These are phyloP conservation scores for Xylariaceae sp. DNA, from an alignment of 2,329 filamentous ascomycete genomes.

Conservation along the genomic window DNA sequence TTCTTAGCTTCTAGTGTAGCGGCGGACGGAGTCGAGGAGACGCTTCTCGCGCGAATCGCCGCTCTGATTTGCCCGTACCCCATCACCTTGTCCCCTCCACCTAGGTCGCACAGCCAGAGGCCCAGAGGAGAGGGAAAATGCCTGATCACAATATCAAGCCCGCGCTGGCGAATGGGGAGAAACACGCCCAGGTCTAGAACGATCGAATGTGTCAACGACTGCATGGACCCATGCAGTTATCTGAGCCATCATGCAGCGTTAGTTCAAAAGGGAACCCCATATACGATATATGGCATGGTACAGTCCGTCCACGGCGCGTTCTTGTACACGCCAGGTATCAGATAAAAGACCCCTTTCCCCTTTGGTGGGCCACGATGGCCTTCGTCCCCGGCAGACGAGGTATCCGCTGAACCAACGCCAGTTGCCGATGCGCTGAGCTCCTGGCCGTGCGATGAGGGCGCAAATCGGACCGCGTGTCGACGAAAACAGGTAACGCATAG, in stretches of 20 bases:
- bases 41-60: not conserved
- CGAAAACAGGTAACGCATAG: slow-evolving; percentile 19
- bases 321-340: slow-evolving; percentile 1
- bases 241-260: slow-evolving; percentile 19
- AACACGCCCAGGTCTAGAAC: slow-evolving; percentile 20
- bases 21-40: not conserved
- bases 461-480: slow-evolving; percentile 19
- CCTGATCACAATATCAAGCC: slow-evolving; percentile 1
- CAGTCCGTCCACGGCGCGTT: not conserved
- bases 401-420: not conserved
- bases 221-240: slow-evolving; percentile 19
- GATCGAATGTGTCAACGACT: slow-evolving; percentile 13
- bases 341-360: slow-evolving; percentile 7
- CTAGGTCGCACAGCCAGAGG: not conserved
- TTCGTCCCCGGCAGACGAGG: not conserved
- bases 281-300: slow-evolving; percentile 8
- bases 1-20: not conserved
- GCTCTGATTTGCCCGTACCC: not conserved
- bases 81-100: not conserved
- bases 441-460: not conserved
- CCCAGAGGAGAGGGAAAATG: not conserved
- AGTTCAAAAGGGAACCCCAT: slow-evolving; percentile 19
- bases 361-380: not conserved
- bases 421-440: slow-evolving; percentile 4
- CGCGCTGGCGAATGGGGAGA: slow-evolving; percentile 8